Conservation (phyloP, 2,329 filamentous ascomycete species). For the Colletotrichum sp. region DNA sequence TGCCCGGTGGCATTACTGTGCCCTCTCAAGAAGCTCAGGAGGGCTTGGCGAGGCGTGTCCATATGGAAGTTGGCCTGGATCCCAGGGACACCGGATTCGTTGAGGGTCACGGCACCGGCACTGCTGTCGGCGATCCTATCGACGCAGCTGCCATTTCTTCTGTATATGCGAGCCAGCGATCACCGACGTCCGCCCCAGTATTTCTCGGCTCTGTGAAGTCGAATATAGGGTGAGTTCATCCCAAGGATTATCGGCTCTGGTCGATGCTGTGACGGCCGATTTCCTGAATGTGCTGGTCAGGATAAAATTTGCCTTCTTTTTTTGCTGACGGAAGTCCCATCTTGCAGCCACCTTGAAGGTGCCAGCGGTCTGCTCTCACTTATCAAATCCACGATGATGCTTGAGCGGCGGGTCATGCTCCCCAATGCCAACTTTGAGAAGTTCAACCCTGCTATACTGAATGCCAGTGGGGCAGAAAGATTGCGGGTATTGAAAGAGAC, state of each 20-base stretch:
- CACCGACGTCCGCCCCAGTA: slow-evolving; percentile 22
- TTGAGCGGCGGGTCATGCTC: slow-evolving; percentile 27
- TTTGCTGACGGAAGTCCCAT: background rate
- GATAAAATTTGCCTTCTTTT: background rate
- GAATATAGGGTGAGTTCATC: slow-evolving; percentile 11
- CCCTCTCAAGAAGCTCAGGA: slow-evolving; percentile 41
- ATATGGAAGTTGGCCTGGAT: background rate
- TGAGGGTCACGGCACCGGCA: slow-evolving; percentile 25
- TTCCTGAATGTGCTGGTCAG: background rate
- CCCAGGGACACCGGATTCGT: slow-evolving; percentile 15
- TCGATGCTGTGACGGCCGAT: background rate
- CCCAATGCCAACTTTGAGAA: slow-evolving; percentile 29
- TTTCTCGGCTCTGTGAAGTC: slow-evolving; percentile 30
- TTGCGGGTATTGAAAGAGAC: slow-evolving; percentile 8
- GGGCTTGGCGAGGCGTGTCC: slow-evolving; percentile 22
- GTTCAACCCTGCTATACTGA: slow-evolving; percentile 21
- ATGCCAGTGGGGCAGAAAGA: slow-evolving; percentile 3
- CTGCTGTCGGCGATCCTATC: slow-evolving; percentile 44
- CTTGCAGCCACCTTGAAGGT: slow-evolving; percentile 27
- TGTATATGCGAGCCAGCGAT: slow-evolving; percentile 24
- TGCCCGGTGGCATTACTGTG: slow-evolving; percentile 36
- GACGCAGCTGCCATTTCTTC: slow-evolving; percentile 29
- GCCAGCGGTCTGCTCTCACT: slow-evolving; percentile 28
- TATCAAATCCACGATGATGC: slow-evolving; percentile 30
- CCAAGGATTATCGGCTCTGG: background rate